Conservation (phyloP, 768 basidiomycete genomes). For the Nevesoporus exiguus region DNA sequence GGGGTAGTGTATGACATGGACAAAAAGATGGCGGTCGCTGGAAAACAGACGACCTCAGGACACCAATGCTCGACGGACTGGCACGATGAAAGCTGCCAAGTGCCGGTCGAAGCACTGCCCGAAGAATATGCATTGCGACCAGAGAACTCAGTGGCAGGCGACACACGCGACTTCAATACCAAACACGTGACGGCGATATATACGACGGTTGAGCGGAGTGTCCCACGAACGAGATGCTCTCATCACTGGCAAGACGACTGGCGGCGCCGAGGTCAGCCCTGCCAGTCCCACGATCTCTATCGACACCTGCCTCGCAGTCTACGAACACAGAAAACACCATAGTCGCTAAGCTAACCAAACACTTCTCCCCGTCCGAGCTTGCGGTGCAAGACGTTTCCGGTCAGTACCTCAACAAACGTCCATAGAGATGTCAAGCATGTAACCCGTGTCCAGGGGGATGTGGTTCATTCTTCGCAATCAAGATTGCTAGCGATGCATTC, state of each 20-base stretch:
- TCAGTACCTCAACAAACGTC: conserved; percentile 34
- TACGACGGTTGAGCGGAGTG: background rate
- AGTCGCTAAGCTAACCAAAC: conserved; percentile 69
- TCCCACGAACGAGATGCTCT: conserved; percentile 11
- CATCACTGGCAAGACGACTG: conserved; percentile 35
- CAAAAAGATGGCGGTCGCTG: background rate
- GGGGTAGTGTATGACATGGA: conserved; percentile 2
- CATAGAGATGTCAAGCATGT: background rate
- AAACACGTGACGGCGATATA: conserved; percentile 16
- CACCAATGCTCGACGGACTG: background rate
- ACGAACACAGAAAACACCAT: conserved; percentile 46
- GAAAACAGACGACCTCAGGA: conserved; percentile 10
- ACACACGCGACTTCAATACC: background rate
- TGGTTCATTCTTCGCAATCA: conserved; percentile 94
- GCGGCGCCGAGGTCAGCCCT: conserved; percentile 15
- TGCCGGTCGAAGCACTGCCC: conserved; percentile 17
- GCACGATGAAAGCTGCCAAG: conserved; percentile 7
- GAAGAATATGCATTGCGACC: conserved; percentile 21
- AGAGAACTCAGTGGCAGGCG: background rate
- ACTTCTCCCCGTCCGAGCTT: conserved; percentile 76
- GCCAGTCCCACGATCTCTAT: conserved; percentile 30
- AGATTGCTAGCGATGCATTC: conserved; percentile 81
- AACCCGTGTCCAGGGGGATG: conserved; percentile 69
- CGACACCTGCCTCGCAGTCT: conserved; percentile 23
- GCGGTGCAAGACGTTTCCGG: conserved; percentile 95